These are phyloP conservation scores for Globisporangium sylvaticum DNA, from an alignment of 352 stramenopile species.

Conservation along the genomic window DNA sequence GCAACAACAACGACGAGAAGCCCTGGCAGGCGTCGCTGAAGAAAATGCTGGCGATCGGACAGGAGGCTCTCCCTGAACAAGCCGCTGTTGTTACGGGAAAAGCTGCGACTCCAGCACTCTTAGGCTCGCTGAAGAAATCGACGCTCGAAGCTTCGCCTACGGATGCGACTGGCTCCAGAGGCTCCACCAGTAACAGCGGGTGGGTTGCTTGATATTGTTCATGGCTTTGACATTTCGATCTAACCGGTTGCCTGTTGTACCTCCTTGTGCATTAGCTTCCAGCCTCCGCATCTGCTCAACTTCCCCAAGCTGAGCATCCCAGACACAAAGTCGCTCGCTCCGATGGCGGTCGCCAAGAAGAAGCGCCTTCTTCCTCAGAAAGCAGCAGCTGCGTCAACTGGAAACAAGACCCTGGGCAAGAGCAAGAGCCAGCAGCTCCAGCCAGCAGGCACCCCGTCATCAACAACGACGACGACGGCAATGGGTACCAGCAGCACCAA, in stretches of 20 bases:
- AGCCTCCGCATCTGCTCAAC: conserved; percentile 22
- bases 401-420: conserved; percentile 2
- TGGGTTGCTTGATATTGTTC: background rate
- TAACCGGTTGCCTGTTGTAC: background rate
- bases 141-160: conserved; percentile 1
- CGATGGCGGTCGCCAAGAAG: conserved; percentile 6
- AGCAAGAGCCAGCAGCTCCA: conserved; percentile 15
- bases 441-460: no score
- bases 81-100: background rate
- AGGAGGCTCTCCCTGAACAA: conserved; percentile 7
- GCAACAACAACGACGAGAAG: conserved; percentile 14
- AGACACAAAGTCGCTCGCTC: conserved; percentile 29
- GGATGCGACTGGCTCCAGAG: background rate
- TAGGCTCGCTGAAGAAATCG: background rate
- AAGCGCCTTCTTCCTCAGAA: conserved; percentile 5
- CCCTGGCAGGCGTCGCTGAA: conserved; percentile 61
- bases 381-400: background rate
- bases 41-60: conserved; percentile 45
- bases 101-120: background rate
- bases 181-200: background rate
- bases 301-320: conserved; percentile 62
- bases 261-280: background rate
- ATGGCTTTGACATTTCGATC: background rate
- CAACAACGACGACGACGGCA: conserved; percentile 2
- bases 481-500: background rate